Conservation (phyloP, 1,284 basidiomycete species). For the Cryptococcus sp. region DNA sequence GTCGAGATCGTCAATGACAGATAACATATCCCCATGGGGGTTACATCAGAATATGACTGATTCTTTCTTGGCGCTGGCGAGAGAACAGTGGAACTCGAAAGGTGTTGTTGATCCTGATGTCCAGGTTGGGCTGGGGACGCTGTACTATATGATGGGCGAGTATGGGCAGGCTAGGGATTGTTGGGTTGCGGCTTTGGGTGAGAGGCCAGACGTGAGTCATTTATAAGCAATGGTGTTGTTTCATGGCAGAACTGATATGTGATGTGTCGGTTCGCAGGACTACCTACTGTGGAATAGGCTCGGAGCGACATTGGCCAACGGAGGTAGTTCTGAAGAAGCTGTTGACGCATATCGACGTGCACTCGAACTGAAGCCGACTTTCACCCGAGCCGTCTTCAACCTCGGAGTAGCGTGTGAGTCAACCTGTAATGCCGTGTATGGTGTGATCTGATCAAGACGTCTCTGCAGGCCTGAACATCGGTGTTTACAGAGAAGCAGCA, state of each 20-base stretch:
- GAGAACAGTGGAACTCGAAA: conserved; percentile 68
- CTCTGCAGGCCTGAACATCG: conserved; percentile 80
- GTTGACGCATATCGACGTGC: conserved; percentile 93
- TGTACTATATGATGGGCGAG: conserved; percentile 75
- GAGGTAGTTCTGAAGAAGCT: conserved; percentile 91
- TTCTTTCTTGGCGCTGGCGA: conserved; percentile 79
- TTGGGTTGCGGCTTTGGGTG: conserved; percentile 79
- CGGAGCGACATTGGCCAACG: conserved; percentile 94
- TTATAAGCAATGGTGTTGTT: too few species aligned
- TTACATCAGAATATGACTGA: conserved; percentile 80
- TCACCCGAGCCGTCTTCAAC: conserved; percentile 96
- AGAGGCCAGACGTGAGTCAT: conserved; percentile 64
- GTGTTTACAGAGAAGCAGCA: conserved; percentile 91
- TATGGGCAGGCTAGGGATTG: conserved; percentile 68
- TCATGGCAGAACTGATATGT: too few species aligned
- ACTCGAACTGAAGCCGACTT: conserved; percentile 88
- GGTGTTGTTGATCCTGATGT: conserved; percentile 82
- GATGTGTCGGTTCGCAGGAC: conserved; percentile 61
- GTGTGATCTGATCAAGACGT: too few species aligned
- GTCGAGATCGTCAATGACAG: conserved; percentile 29
- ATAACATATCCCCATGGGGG: conserved; percentile 72
- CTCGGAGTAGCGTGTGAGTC: conserved; percentile 86
- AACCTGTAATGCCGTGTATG: neutral
- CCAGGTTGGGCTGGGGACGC: conserved; percentile 87
- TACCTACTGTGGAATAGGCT: conserved; percentile 96